Conservation (phyloP, 257 asterid species). For the Ilex asprella region DNA sequence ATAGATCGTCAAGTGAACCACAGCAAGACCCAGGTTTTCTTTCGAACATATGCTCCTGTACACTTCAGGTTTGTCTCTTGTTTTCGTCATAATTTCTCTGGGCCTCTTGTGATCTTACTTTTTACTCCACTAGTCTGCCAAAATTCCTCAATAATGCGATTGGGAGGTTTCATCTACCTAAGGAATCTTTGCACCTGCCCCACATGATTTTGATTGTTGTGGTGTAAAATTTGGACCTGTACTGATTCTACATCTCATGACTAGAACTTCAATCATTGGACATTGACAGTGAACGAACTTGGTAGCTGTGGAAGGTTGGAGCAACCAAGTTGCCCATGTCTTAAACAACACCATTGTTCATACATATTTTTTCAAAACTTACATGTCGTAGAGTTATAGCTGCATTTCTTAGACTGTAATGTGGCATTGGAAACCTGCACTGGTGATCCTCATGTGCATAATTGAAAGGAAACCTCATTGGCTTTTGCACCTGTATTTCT, state of each 20-base stretch:
- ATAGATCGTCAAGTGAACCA: constrained; percentile 45
- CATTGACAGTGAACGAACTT: too few relatives aligned
- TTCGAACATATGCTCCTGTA: constrained; percentile 84
- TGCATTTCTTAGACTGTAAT: neutral
- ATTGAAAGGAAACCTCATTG: too few relatives aligned
- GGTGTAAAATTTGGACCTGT: neutral
- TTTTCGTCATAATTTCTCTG: neutral
- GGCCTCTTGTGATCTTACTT: neutral
- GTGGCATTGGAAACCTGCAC: too few relatives aligned
- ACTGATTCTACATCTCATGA: too few relatives aligned
- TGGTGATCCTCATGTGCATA: too few relatives aligned
- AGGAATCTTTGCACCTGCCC: too few relatives aligned
- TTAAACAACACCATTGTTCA: neutral
- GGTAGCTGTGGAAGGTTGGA: too few relatives aligned
- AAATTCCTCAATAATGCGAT: neutral
- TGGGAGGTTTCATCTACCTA: neutral
- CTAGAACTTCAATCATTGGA: too few relatives aligned
- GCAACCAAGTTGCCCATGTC: too few relatives aligned
- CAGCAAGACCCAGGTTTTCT: constrained; percentile 66
- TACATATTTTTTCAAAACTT: neutral
- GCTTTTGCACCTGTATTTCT: too few relatives aligned
- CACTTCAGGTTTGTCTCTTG: constrained; percentile 61
- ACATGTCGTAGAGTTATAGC: neutral
- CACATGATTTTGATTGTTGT: neutral
- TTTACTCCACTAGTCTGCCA: neutral